Percentiles rank a stretch among this genome's conserved stretches.
phyloP scores from a whole-genome alignment of 1,139 yeast genomes.

The Yamadazyma dushanensis region DNA sequence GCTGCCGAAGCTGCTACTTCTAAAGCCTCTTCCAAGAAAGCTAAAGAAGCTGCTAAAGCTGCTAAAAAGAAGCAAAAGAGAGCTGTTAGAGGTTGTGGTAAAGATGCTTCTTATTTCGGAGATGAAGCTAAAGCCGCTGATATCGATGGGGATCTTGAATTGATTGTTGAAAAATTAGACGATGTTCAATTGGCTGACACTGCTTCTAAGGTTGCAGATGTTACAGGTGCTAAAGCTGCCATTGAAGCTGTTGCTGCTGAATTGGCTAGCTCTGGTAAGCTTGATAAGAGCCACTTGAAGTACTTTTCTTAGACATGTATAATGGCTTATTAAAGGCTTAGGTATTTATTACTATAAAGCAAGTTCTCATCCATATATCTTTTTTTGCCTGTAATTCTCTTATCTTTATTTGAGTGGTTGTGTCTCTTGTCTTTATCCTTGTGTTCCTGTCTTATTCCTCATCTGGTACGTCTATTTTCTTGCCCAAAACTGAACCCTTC shows the following conservation, averaged over 20 bases:
- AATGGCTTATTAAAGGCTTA: background rate
- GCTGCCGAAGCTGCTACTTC: slow-evolving; percentile 97
- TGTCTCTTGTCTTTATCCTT: background rate
- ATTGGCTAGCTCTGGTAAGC: slow-evolving; percentile 32
- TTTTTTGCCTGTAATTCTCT: background rate
- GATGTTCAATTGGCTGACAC: slow-evolving; percentile 72
- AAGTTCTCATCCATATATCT: too few relatives aligned
- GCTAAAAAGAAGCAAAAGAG: slow-evolving; percentile 99
- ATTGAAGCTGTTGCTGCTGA: slow-evolving; percentile 54
- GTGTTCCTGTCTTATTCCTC: slow-evolving; percentile 18
- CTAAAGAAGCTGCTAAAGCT: slow-evolving; percentile 93
- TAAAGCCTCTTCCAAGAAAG: slow-evolving; percentile 77
- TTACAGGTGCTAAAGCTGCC: slow-evolving; percentile 50
- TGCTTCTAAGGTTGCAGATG: slow-evolving; percentile 58
- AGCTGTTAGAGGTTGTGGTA: slow-evolving; percentile 76
- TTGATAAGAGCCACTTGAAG: slow-evolving; percentile 35
- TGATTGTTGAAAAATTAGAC: slow-evolving; percentile 74
- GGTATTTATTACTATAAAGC: background rate
- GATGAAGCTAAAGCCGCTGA: slow-evolving; percentile 64
- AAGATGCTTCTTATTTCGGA: slow-evolving; percentile 85
- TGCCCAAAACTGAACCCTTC: slow-evolving; percentile 58
- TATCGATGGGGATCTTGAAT: slow-evolving; percentile 78
- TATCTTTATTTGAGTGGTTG: background rate
- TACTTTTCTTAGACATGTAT: slow-evolving; percentile 23
- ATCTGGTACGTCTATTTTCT: slow-evolving; percentile 29